A percentile compares a stretch with the other conserved stretches of the same genome.
Evolutionary conservation across 2,329 filamentous ascomycete genomes (phyloP).

Genomic region (Colletotrichum sp.): DNA sequence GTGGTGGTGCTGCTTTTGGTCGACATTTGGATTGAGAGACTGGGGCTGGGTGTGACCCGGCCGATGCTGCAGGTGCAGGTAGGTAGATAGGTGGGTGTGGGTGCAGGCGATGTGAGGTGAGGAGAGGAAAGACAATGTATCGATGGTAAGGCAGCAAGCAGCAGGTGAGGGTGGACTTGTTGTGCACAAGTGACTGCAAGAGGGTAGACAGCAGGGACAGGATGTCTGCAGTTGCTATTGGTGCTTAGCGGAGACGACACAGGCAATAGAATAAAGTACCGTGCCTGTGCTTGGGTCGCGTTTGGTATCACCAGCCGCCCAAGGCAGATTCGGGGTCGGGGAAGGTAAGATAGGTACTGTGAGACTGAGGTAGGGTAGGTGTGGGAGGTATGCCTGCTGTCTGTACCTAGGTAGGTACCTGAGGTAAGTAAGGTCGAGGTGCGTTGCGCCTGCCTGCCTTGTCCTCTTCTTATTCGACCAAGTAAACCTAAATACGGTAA

Average conservation of each 20-base stretch:
- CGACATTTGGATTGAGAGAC: not conserved
- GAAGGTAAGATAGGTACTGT: not conserved
- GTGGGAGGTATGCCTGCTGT: not conserved
- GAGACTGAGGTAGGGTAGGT: not conserved
- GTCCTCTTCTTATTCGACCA: not conserved
- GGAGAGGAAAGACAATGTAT: not conserved
- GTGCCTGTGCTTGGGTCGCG: not conserved
- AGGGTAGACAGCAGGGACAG: not conserved
- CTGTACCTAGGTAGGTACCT: not conserved
- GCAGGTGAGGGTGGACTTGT: not conserved
- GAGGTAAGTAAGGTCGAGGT: not conserved
- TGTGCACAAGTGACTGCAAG: not conserved
- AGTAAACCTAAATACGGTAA: not conserved
- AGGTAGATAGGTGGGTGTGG: not conserved
- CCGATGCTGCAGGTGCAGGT: not conserved
- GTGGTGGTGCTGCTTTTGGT: not conserved
- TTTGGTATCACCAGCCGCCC: not conserved
- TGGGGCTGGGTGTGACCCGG: not conserved
- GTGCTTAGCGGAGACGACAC: not conserved
- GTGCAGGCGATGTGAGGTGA: not conserved
- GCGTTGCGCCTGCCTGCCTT: not conserved
- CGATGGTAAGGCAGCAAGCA: not conserved
- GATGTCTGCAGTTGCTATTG: constrained; percentile 13
- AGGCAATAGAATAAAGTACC: not conserved
- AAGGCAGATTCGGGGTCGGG: not conserved